Evolutionary conservation across 352 stramenopile species (phyloP).

Genomic region (Phytophthora boehmeriae): DNA sequence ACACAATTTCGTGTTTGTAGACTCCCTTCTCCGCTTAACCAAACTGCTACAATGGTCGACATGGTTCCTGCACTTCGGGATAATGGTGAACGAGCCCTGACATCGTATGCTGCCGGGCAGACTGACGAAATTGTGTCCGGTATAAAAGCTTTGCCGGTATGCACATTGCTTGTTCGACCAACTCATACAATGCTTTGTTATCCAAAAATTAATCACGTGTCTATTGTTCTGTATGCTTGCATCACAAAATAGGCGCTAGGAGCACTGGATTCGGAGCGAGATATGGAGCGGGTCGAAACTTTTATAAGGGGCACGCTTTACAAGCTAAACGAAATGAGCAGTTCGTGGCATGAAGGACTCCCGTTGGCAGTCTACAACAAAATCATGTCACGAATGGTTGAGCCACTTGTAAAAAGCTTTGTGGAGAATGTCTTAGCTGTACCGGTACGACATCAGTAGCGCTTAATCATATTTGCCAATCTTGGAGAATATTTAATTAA

Average conservation of each 20-base stretch:
- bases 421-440: slow-evolving; percentile 56
- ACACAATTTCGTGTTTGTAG: slow-evolving; percentile 22
- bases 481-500: slow-evolving; percentile 1
- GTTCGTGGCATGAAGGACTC: slow-evolving; percentile 72
- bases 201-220: background rate
- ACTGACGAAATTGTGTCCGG: slow-evolving; percentile 51
- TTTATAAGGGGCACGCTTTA: slow-evolving; percentile 66
- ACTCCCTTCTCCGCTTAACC: slow-evolving; percentile 56
- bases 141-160: slow-evolving; percentile 52
- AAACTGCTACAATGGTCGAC: slow-evolving; percentile 79
- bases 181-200: background rate
- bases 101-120: slow-evolving; percentile 42
- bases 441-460: slow-evolving; percentile 35
- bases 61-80: slow-evolving; percentile 77
- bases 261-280: slow-evolving; percentile 42
- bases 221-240: slow-evolving; percentile 1
- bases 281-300: slow-evolving; percentile 48
- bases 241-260: slow-evolving; percentile 37
- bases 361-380: slow-evolving; percentile 58
- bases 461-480: background rate
- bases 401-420: slow-evolving; percentile 62
- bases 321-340: slow-evolving; percentile 65
- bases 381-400: slow-evolving; percentile 52
- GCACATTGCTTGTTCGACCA: slow-evolving; percentile 1
- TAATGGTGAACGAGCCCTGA: slow-evolving; percentile 59